phyloP scores from a whole-genome alignment of 1,284 basidiomycete species.

The Erythrobasidium hasegawianum region DNA sequence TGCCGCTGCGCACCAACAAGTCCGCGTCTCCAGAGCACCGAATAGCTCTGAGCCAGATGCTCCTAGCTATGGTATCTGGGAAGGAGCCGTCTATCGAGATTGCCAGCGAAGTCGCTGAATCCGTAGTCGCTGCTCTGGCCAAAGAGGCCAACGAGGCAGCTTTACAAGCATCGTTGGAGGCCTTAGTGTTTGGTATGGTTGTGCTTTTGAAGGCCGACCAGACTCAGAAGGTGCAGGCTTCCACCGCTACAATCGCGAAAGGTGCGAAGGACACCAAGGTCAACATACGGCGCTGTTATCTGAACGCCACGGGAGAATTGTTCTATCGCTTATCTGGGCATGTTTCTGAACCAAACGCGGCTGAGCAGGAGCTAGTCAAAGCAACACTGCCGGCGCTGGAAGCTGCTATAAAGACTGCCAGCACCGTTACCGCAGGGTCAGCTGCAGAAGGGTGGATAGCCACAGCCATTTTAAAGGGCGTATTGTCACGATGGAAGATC shows the following conservation, averaged over 20 bases:
- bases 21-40: slow-evolving; percentile 81
- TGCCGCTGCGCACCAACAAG: slow-evolving; percentile 73
- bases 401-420: slow-evolving; percentile 61
- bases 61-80: slow-evolving; percentile 56
- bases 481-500: slow-evolving; percentile 43
- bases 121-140: slow-evolving; percentile 59
- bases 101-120: neutral
- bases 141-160: slow-evolving; percentile 73
- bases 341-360: slow-evolving; percentile 42
- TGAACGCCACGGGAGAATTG: slow-evolving; percentile 56
- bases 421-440: slow-evolving; percentile 58
- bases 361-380: slow-evolving; percentile 54
- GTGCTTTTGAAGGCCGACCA: slow-evolving; percentile 26
- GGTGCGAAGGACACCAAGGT: slow-evolving; percentile 53
- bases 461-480: slow-evolving; percentile 64
- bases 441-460: slow-evolving; percentile 80
- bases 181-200: slow-evolving; percentile 60
- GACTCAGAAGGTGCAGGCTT: neutral
- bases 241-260: slow-evolving; percentile 43
- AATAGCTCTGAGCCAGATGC: slow-evolving; percentile 72
- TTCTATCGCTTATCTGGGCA: slow-evolving; percentile 53
- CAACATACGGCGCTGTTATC: slow-evolving; percentile 56
- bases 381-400: slow-evolving; percentile 63
- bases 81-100: neutral
- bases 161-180: slow-evolving; percentile 56